These are phyloP conservation scores for Umbilicaria muhlenbergii DNA, from an alignment of 495 filamentous ascomycete species.

Conservation along the genomic window DNA sequence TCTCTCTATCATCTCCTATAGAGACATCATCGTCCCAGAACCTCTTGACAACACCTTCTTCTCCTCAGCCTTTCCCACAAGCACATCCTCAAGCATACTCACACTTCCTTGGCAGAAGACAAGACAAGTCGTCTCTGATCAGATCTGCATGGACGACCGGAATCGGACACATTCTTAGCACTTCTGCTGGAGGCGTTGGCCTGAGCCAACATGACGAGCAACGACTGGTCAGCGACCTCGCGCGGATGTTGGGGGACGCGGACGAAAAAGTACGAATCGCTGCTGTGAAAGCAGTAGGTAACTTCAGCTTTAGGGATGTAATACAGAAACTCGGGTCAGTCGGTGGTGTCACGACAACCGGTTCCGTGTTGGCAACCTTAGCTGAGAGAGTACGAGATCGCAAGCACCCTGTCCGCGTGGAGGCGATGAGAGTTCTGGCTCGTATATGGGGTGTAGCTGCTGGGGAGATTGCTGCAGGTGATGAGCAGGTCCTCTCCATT, in stretches of 20 bases:
- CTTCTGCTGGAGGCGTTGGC: constrained; percentile 75
- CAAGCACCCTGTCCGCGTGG: constrained; percentile 63
- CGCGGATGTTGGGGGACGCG: constrained; percentile 65
- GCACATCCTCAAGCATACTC: constrained; percentile 63
- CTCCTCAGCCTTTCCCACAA: constrained; percentile 70
- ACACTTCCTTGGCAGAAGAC: constrained; percentile 63
- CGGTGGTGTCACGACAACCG: constrained; percentile 52
- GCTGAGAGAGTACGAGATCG: constrained; percentile 81
- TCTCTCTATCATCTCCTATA: constrained; percentile 44
- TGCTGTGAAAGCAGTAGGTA: constrained; percentile 65
- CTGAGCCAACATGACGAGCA: constrained; percentile 63
- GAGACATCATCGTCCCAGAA: constrained; percentile 37
- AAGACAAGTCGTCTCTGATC: constrained; percentile 70
- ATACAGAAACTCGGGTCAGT: constrained; percentile 61
- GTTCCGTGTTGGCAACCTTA: constrained; percentile 61
- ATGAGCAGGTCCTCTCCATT: constrained; percentile 54
- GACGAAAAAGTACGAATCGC: constrained; percentile 86
- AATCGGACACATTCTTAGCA: constrained; percentile 66
- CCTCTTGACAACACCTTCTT: constrained; percentile 61
- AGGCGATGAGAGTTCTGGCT: constrained; percentile 68
- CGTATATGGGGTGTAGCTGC: constrained; percentile 84
- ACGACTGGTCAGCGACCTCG: constrained; percentile 52
- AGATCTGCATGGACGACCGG: constrained; percentile 73
- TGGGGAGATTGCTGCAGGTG: constrained; percentile 70
- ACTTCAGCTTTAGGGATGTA: constrained; percentile 61